Percentiles rank a stretch among this genome's conserved stretches.
These are phyloP conservation scores for Spergularia marina DNA, from an alignment of 148 eudicot genomes.

Conservation along the genomic window DNA sequence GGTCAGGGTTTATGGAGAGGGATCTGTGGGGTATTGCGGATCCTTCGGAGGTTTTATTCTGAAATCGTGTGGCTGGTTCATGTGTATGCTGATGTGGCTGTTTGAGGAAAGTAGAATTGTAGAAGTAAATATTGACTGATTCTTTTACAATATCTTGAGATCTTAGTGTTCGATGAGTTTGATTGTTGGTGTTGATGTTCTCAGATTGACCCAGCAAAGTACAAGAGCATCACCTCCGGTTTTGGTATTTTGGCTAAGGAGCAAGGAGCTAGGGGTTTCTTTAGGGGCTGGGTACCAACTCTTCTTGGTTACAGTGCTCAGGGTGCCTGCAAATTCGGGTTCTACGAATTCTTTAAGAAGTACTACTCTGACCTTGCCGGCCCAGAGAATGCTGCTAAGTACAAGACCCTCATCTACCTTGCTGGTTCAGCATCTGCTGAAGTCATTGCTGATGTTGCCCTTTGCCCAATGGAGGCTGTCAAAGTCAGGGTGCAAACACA, in stretches of 20 bases:
- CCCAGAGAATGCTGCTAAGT: slow-evolving; percentile 76
- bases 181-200: background rate
- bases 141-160: background rate
- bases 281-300: slow-evolving; percentile 95
- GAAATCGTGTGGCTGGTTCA: background rate
- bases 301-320: slow-evolving; percentile 96
- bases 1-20: background rate
- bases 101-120: background rate
- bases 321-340: slow-evolving; percentile 94
- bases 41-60: too few relatives aligned
- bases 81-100: background rate
- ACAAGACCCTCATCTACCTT: slow-evolving; percentile 87
- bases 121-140: background rate
- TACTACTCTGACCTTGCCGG: slow-evolving; percentile 90
- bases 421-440: slow-evolving; percentile 98
- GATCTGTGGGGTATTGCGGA: too few relatives aligned
- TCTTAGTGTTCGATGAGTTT: background rate
- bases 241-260: slow-evolving; percentile 77
- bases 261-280: slow-evolving; percentile 81
- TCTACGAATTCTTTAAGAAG: slow-evolving; percentile 91
- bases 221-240: slow-evolving; percentile 87
- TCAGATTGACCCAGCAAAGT: slow-evolving; percentile 84
- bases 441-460: slow-evolving; percentile 84
- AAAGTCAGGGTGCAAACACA: slow-evolving; percentile 95
- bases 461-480: slow-evolving; percentile 91